Evolutionary conservation across 2,329 filamentous ascomycete genomes (phyloP).

Genomic region (Botrytis fragariae): DNA sequence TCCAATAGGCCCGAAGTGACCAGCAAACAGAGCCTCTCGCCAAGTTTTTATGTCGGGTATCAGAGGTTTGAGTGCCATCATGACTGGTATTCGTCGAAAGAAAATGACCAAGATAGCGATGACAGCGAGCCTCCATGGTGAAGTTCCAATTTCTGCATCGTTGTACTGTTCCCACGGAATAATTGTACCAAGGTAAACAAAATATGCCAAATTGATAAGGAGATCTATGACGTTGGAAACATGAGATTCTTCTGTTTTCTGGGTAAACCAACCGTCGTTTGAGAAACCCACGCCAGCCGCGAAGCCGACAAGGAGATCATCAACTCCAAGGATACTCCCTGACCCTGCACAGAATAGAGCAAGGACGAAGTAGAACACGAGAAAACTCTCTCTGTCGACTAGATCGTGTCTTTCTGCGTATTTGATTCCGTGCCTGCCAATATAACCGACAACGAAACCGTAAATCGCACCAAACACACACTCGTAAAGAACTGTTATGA

Average conservation of each 20-base stretch:
- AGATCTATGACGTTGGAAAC: conserved; percentile 99
- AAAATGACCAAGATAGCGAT: conserved; percentile 91
- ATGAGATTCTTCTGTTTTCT: conserved; percentile 97
- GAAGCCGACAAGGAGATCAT: conserved; percentile 93
- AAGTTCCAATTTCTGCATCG: conserved; percentile 66
- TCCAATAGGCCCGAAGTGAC: conserved; percentile 95
- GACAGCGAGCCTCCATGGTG: conserved; percentile 88
- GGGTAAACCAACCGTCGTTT: conserved; percentile 97
- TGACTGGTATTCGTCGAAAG: conserved; percentile 93
- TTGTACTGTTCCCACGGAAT: conserved; percentile 96
- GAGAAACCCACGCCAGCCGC: conserved; percentile 97
- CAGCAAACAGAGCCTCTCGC: conserved; percentile 94
- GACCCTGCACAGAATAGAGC: conserved; percentile 92
- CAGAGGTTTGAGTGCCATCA: conserved; percentile 84
- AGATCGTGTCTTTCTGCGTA: conserved; percentile 78
- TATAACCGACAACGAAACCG: conserved; percentile 84
- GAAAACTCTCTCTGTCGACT: conserved; percentile 94
- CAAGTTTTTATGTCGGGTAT: conserved; percentile 98
- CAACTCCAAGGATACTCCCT: conserved; percentile 84
- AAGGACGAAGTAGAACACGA: conserved; percentile 97
- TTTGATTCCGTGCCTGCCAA: conserved; percentile 86
- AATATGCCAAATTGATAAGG: conserved; percentile 94
- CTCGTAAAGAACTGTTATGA: conserved; percentile 88
- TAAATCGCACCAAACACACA: conserved; percentile 90
- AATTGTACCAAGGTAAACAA: conserved; percentile 96